Evolutionary conservation across 257 asterid species (phyloP).

Genomic region (Salvia rosmarinus): DNA sequence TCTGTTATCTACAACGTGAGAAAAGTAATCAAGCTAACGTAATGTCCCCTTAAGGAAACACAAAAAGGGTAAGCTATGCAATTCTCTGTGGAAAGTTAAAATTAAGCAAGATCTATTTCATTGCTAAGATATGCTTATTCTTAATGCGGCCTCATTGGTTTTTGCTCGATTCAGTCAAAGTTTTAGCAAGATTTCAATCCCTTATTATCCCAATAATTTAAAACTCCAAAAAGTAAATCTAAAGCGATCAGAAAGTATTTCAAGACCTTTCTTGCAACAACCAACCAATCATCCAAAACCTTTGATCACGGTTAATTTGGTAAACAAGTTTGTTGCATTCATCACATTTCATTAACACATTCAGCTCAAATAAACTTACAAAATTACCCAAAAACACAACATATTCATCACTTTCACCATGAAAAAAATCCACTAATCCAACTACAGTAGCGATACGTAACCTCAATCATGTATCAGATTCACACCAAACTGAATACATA

Average conservation of each 20-base stretch:
- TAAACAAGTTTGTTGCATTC: background rate
- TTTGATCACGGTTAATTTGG: background rate
- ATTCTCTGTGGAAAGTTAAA: background rate
- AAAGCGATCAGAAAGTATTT: background rate
- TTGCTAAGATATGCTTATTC: background rate
- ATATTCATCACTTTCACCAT: background rate
- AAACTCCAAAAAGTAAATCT: background rate
- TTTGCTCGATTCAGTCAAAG: background rate
- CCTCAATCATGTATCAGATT: conserved; percentile 6
- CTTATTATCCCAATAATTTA: background rate
- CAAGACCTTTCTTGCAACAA: background rate
- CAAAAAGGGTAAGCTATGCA: background rate
- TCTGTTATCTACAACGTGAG: conserved; percentile 53
- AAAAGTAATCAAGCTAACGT: conserved; percentile 13
- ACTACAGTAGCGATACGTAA: background rate
- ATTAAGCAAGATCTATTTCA: background rate
- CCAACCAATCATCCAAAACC: background rate
- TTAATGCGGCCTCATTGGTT: background rate
- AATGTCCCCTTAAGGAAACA: background rate
- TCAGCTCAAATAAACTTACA: background rate
- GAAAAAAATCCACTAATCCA: background rate
- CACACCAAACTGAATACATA: background rate
- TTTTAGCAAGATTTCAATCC: background rate
- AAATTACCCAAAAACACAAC: background rate
- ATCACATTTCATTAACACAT: background rate